Conservation (phyloP, 345 rosid genomes). For the Populus ilicifolia region DNA sequence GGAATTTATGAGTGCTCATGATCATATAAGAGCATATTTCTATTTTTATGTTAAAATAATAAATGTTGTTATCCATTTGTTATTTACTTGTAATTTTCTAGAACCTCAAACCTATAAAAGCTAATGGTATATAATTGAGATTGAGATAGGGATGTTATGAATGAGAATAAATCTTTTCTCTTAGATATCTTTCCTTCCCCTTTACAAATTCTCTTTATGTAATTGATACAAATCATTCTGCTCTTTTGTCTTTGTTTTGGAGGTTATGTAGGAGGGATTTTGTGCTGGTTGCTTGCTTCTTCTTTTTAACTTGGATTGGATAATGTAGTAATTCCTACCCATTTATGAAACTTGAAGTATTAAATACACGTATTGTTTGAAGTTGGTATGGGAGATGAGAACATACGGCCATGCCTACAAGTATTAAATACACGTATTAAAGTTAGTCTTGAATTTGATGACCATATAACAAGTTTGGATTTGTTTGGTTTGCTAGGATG, state of each 20-base stretch:
- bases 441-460: neutral
- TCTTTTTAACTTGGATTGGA: neutral
- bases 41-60: too few species aligned
- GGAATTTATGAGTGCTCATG: too few species aligned
- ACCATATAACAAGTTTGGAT: neutral
- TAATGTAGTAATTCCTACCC: neutral
- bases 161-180: too few species aligned
- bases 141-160: too few species aligned
- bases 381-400: neutral
- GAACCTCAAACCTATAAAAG: too few species aligned
- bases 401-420: neutral
- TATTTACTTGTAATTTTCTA: too few species aligned
- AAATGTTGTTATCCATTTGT: too few species aligned
- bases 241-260: neutral
- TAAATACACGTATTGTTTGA: neutral
- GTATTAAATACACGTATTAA: neutral
- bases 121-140: too few species aligned
- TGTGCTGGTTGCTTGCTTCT: neutral
- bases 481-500: neutral
- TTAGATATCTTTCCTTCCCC: too few species aligned
- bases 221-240: too few species aligned
- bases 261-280: neutral
- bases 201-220: too few species aligned
- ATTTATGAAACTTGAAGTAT: neutral
- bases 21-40: too few species aligned